A percentile compares a stretch with the other conserved stretches of the same genome.
Evolutionary conservation across 306 rosid genomes (phyloP).

Genomic region (Fagus sylvatica): DNA sequence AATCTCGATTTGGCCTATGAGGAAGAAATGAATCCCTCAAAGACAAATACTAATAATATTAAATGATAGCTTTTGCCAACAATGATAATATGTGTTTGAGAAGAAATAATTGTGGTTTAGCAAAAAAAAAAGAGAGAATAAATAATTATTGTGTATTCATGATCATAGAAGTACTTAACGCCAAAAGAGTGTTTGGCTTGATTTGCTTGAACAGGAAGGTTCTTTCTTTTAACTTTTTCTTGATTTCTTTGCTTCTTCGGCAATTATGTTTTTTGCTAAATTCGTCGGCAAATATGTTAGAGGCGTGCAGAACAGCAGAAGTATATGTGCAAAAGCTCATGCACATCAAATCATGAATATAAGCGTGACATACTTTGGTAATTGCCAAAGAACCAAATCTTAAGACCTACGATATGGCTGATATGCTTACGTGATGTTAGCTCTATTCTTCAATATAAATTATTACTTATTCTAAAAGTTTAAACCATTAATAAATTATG

Average conservation of each 20-base stretch:
- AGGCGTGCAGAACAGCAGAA: neutral
- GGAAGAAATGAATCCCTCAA: neutral
- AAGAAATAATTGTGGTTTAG: neutral
- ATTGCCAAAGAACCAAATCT: too few species aligned
- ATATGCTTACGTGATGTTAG: too few species aligned
- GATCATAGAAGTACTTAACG: neutral
- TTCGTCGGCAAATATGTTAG: neutral
- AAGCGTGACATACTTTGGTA: neutral
- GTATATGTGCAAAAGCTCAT: neutral
- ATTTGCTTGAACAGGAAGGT: constrained; percentile 3
- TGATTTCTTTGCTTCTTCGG: neutral
- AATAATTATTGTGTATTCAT: too few species aligned
- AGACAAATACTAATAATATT: neutral
- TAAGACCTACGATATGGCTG: too few species aligned
- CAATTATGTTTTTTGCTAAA: too few species aligned
- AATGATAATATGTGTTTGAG: neutral
- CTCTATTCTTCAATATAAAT: too few species aligned
- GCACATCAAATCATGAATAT: neutral
- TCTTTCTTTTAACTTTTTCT: neutral
- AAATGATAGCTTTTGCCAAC: neutral
- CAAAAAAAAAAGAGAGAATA: too few species aligned
- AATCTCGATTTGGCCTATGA: neutral
- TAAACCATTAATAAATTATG: too few species aligned
- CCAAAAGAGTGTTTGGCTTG: neutral
- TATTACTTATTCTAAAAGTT: too few species aligned